A percentile compares a stretch with the other conserved stretches of the same genome.
These are phyloP conservation scores for Pleurotus tuber-regium DNA, from an alignment of 768 basidiomycete species.

Conservation along the genomic window DNA sequence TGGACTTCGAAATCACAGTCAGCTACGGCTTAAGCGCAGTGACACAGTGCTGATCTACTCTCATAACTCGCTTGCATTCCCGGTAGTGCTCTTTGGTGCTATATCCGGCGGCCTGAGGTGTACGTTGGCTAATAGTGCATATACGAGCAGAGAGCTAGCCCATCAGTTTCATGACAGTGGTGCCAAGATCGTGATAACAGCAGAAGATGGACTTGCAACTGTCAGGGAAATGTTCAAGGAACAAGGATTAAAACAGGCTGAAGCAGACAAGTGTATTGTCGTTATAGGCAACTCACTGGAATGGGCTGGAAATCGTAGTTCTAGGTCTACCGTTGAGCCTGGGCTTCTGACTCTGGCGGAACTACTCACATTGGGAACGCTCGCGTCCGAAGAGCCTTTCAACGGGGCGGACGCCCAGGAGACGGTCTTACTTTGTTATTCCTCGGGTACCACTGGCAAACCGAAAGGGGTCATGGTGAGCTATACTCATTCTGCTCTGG, in stretches of 20 bases:
- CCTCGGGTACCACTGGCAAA: slow-evolving; percentile 43
- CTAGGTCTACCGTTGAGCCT: slow-evolving; percentile 19
- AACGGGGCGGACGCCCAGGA: slow-evolving; percentile 51
- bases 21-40: slow-evolving; percentile 36
- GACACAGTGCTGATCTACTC: slow-evolving; percentile 66
- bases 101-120: slow-evolving; percentile 66
- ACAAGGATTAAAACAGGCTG: slow-evolving; percentile 41
- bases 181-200: slow-evolving; percentile 61
- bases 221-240: slow-evolving; percentile 55
- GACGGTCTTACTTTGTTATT: slow-evolving; percentile 64
- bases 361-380: slow-evolving; percentile 47
- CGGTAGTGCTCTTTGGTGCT: slow-evolving; percentile 45
- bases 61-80: slow-evolving; percentile 60
- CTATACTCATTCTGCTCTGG: no score
- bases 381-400: slow-evolving; percentile 53
- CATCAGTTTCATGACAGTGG: slow-evolving; percentile 71
- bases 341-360: slow-evolving; percentile 41
- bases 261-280: slow-evolving; percentile 54
- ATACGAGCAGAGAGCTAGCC: slow-evolving; percentile 64
- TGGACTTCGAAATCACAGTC: slow-evolving; percentile 49
- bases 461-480: slow-evolving; percentile 66
- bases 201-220: slow-evolving; percentile 57
- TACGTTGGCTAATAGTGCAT: slow-evolving; percentile 73
- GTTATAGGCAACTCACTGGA: slow-evolving; percentile 47
- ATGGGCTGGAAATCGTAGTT: slow-evolving; percentile 35